phyloP scores from a whole-genome alignment of 352 stramenopile genomes.

The Globisporangium parvum region DNA sequence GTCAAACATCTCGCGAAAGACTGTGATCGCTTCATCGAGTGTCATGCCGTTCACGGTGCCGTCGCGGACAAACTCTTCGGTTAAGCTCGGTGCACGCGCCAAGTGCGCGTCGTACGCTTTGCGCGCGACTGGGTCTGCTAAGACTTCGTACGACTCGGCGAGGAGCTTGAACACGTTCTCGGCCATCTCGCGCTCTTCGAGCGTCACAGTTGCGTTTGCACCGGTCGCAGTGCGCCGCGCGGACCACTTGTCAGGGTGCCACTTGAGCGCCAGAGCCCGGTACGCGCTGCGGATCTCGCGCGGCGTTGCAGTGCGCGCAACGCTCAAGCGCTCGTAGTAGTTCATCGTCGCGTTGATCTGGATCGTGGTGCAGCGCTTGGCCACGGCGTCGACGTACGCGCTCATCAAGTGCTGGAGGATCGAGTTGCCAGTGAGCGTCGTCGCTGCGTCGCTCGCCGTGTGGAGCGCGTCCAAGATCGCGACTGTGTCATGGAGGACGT shows the following conservation, averaged over 20 bases:
- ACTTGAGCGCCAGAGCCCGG: constrained; percentile 74
- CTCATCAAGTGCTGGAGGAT: constrained; percentile 83
- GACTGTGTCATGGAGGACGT: constrained; percentile 37
- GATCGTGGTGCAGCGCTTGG: constrained; percentile 68
- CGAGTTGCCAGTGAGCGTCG: constrained; percentile 61
- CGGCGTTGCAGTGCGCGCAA: constrained; percentile 55
- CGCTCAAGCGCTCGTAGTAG: constrained; percentile 77
- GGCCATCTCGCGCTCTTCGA: constrained; percentile 57
- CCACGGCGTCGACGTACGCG: constrained; percentile 67
- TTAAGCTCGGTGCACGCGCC: constrained; percentile 34
- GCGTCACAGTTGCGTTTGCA: constrained; percentile 16
- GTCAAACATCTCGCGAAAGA: constrained; percentile 75
- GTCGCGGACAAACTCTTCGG: constrained; percentile 71
- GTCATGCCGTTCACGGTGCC: constrained; percentile 81
- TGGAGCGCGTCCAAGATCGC: constrained; percentile 36
- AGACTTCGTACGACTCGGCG: constrained; percentile 77
- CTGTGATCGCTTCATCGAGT: constrained; percentile 75
- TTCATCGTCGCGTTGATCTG: constrained; percentile 82
- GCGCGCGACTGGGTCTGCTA: constrained; percentile 56
- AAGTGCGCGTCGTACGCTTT: constrained; percentile 64
- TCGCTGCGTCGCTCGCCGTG: constrained; percentile 38
- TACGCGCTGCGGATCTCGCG: constrained; percentile 72
- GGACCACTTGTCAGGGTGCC: constrained; percentile 81
- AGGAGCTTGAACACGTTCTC: constrained; percentile 82
- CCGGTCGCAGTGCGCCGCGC: constrained; percentile 8